Base-by-base conservation (phyloP, 768 basidiomycete species). In the Lepiota brunneoincarnata region DNA sequence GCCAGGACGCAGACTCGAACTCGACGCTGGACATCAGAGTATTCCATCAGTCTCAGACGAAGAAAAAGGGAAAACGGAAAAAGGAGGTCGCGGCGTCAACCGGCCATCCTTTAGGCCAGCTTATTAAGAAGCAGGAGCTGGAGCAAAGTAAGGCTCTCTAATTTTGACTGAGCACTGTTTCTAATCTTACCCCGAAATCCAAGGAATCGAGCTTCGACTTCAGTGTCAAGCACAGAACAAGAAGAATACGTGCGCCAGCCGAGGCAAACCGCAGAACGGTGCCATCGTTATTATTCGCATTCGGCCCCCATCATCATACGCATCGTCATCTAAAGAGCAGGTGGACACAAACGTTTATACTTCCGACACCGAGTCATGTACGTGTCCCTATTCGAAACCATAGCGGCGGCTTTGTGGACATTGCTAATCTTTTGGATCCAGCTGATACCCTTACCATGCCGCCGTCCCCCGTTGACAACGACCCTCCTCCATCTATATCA, bases 21-120 rank as follows among this genome's bases (percentile, higher is more conserved):
- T 81, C 83, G 0, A 62, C 61, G 20, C 58, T 87, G 34, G 77
- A 80, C 12, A 72, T 89, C 36, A 72, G 77, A 23, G 67, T 90
- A 1, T 87, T 81, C 69, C 74, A 84, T 49, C 75, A 73, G 17
- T 75, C 86, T 0, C 73, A 74, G 40, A 82, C 78, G 63, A 90
- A 87, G 73, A 80, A 83, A 66, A 87, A 83, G 64, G 65, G 70
- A 21, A 83, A 80, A 61, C 83, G 76, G 61, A 75, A 76, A 1
- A 75, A 68, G 36, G 70, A 86, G 3, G 77, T 89, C 0, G 87
- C 81, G 0, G 75, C 70, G 0, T 72, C 78, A 0, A 67, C 69
- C 7, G 39, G 45, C 10, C 72, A 81, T 59, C 72, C 81, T 0
- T 63, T 89, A 1, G 75, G 73, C 4, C 86, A 86, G 36, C 63